These are phyloP conservation scores for Wickerhamomyces chaumierensis DNA, from an alignment of 805 yeast genomes.

Conservation along the genomic window DNA sequence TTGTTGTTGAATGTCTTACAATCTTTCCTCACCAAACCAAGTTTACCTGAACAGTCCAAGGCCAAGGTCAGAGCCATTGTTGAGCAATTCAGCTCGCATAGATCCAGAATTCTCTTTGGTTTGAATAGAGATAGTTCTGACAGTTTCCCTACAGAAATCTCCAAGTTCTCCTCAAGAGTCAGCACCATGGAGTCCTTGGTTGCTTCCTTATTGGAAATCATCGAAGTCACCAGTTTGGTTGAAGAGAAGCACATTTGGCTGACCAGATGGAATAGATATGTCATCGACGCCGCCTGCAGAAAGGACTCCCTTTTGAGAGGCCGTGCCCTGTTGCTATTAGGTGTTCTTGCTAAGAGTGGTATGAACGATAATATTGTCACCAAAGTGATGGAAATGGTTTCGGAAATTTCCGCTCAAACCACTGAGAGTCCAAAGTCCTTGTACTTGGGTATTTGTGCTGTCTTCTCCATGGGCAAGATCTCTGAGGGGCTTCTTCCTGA, in stretches of 20 bases:
- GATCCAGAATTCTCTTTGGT: conserved; percentile 61
- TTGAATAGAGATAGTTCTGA: conserved; percentile 42
- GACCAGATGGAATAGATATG: conserved; percentile 52
- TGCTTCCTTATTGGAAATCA: conserved; percentile 39
- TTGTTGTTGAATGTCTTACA: conserved; percentile 58
- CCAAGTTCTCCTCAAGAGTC: conserved; percentile 27
- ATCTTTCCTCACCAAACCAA: conserved; percentile 49
- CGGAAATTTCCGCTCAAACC: conserved; percentile 21
- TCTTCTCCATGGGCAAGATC: conserved; percentile 28
- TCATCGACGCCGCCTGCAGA: conserved; percentile 50
- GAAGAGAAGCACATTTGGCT: conserved; percentile 45
- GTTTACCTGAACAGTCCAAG: conserved; percentile 29
- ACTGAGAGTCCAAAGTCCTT: conserved; percentile 15
- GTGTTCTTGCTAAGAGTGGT: conserved; percentile 54
- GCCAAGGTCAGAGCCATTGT: conserved; percentile 34
- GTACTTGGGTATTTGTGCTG: conserved; percentile 23
- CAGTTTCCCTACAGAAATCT: conserved; percentile 22
- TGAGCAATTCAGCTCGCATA: conserved; percentile 36
- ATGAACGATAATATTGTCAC: conserved; percentile 43
- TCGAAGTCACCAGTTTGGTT: conserved; percentile 35
- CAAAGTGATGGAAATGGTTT: conserved; percentile 23
- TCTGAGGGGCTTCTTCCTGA: conserved; percentile 26
- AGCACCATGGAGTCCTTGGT: conserved; percentile 47
- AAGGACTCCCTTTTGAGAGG: conserved; percentile 49
- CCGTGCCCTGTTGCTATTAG: conserved; percentile 58